These are phyloP conservation scores for Gonapodya prolifera DNA, from an alignment of 192 early-diverging fungal genomes.

Conservation along the genomic window DNA sequence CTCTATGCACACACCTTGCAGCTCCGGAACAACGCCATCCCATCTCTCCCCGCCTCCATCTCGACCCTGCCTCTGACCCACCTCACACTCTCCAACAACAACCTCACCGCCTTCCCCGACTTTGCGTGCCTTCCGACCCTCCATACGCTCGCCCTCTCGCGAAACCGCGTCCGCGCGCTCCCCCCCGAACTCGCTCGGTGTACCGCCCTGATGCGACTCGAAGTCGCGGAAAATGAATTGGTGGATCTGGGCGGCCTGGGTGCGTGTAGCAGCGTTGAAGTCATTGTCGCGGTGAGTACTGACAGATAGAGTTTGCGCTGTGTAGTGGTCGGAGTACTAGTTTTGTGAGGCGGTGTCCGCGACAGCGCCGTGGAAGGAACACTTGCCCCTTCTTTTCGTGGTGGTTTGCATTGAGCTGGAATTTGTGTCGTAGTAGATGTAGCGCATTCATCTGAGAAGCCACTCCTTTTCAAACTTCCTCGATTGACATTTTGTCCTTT, in stretches of 20 bases:
- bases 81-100: not conserved
- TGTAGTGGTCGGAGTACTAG: too few relatives aligned
- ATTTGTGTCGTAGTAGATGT: too few relatives aligned
- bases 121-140: not conserved
- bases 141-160: not conserved
- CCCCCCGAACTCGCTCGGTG: not conserved
- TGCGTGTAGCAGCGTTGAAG: not conserved
- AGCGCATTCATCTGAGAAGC: too few relatives aligned
- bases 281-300: not conserved
- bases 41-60: not conserved
- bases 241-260: not conserved
- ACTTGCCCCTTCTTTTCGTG: not conserved
- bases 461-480: too few relatives aligned
- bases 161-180: not conserved
- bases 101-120: not conserved
- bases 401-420: not conserved
- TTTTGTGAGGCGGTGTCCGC: too few relatives aligned
- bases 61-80: not conserved
- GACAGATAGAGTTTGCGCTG: too few relatives aligned
- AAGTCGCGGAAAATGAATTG: not conserved
- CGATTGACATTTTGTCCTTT: too few relatives aligned
- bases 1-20: not conserved
- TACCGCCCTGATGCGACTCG: not conserved
- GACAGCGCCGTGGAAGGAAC: not conserved
- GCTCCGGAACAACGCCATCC: not conserved